phyloP scores from a whole-genome alignment of 2,329 filamentous ascomycete genomes.

The Aspergillus felis region DNA sequence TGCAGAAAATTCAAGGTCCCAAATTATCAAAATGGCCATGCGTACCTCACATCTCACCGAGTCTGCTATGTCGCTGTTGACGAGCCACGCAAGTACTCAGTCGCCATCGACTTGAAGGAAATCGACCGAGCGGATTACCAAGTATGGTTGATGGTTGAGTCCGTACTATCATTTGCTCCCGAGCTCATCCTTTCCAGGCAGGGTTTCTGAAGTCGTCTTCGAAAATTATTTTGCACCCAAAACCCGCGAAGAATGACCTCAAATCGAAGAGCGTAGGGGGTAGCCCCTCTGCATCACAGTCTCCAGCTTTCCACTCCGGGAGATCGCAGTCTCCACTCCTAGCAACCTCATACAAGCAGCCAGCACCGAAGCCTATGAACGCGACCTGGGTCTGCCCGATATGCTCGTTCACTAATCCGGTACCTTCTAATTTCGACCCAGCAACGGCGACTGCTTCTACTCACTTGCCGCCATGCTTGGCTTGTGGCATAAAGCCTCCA shows the following conservation, averaged over 20 bases:
- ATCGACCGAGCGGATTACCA: slow-evolving; percentile 90
- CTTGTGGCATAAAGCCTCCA: slow-evolving; percentile 90
- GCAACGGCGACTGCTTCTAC: slow-evolving; percentile 74
- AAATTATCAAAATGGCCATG: slow-evolving; percentile 90
- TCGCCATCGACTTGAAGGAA: slow-evolving; percentile 82
- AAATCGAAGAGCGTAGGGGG: slow-evolving; percentile 52
- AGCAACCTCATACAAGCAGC: slow-evolving; percentile 30
- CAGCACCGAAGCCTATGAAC: slow-evolving; percentile 39
- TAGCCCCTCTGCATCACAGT: slow-evolving; percentile 23
- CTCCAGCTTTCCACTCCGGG: slow-evolving; percentile 30
- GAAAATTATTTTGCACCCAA: slow-evolving; percentile 86
- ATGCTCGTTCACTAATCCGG: slow-evolving; percentile 88
- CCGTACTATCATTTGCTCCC: neutral
- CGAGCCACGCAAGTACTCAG: slow-evolving; percentile 78
- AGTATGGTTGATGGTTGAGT: slow-evolving; percentile 44
- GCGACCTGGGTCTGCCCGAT: slow-evolving; percentile 96
- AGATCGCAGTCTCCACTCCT: slow-evolving; percentile 29
- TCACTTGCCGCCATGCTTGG: slow-evolving; percentile 78
- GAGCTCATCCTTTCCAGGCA: slow-evolving; percentile 51
- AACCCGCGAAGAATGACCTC: slow-evolving; percentile 65
- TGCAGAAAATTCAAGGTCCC: slow-evolving; percentile 88
- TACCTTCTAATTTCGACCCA: slow-evolving; percentile 91
- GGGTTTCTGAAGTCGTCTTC: slow-evolving; percentile 93
- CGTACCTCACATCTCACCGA: slow-evolving; percentile 92
- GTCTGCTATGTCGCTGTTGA: slow-evolving; percentile 90